A percentile compares a stretch with the other conserved stretches of the same genome.
Evolutionary conservation across 306 rosid species (phyloP).

Genomic region (Albizia julibrissin): DNA sequence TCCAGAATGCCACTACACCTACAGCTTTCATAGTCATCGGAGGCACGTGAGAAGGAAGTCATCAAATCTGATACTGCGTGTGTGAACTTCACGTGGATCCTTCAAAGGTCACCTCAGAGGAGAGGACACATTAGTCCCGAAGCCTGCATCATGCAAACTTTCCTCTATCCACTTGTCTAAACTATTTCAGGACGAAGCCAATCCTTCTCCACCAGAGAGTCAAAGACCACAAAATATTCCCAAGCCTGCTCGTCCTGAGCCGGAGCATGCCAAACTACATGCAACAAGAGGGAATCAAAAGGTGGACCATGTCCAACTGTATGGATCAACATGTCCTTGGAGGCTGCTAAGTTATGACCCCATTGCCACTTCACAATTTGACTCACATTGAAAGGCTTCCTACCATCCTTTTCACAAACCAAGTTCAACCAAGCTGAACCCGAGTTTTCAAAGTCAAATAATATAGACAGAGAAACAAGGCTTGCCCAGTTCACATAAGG

Average conservation of each 20-base stretch:
- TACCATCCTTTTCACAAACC: neutral
- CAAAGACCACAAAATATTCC: conserved; percentile 24
- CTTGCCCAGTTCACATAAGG: conserved; percentile 13
- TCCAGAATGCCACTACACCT: neutral
- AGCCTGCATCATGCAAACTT: neutral
- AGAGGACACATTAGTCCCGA: neutral
- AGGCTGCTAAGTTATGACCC: conserved; percentile 19
- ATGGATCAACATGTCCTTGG: neutral
- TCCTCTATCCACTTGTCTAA: neutral
- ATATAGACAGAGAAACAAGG: neutral
- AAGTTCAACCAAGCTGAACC: neutral
- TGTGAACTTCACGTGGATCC: neutral
- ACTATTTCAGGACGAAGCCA: conserved; percentile 3
- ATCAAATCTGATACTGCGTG: neutral
- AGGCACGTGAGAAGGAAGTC: neutral
- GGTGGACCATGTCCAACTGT: conserved; percentile 34
- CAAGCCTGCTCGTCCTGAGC: conserved; percentile 28
- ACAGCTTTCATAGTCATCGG: neutral
- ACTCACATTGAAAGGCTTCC: conserved; percentile 36
- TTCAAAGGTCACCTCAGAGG: conserved; percentile 18
- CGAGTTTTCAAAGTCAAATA: neutral
- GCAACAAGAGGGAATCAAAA: neutral
- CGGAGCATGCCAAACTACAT: conserved; percentile 18
- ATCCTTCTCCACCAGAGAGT: conserved; percentile 7
- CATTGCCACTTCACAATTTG: neutral